phyloP scores from a whole-genome alignment of 2,329 filamentous ascomycete genomes.

The Fusarium sambucinum region DNA sequence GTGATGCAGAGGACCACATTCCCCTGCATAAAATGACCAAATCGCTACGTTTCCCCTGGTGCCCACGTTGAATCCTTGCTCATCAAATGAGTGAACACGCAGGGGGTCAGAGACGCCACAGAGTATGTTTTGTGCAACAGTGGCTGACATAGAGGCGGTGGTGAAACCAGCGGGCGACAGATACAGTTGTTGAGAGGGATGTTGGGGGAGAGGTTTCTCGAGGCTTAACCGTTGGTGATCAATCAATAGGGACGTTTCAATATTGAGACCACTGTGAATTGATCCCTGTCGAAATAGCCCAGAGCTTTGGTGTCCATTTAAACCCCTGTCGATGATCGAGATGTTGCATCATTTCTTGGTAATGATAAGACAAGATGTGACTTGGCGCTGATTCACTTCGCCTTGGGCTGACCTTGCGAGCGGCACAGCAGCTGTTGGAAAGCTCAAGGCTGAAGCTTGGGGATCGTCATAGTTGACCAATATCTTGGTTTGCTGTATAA shows the following conservation, averaged over 20 bases:
- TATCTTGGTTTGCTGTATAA: conserved; percentile 3
- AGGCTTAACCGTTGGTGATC: conserved; percentile 21
- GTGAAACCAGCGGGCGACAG: background rate
- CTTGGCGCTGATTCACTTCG: conserved; percentile 4
- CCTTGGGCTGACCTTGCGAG: background rate
- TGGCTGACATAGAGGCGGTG: conserved; percentile 15
- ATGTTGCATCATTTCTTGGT: conserved; percentile 4
- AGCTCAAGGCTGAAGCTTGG: background rate
- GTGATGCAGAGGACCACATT: conserved; percentile 25
- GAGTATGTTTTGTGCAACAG: conserved; percentile 22
- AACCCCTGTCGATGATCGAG: conserved; percentile 27
- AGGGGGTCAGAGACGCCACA: conserved; percentile 32
- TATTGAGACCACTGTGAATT: conserved; percentile 1
- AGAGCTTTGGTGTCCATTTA: conserved; percentile 23
- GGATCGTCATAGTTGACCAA: conserved; percentile 25
- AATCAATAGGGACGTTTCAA: conserved; percentile 8
- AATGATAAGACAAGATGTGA: conserved; percentile 12
- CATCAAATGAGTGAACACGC: too few relatives aligned
- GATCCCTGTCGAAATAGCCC: conserved; percentile 22
- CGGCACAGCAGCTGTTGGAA: conserved; percentile 1
- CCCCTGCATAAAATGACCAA: conserved; percentile 42
- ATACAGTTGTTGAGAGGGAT: background rate
- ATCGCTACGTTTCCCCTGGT: conserved; percentile 21
- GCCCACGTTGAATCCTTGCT: too few relatives aligned
- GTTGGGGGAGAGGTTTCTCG: background rate